A percentile compares a stretch with the other conserved stretches of the same genome.
phyloP scores from a whole-genome alignment of 768 basidiomycete genomes.

The Agaricus blazei region DNA sequence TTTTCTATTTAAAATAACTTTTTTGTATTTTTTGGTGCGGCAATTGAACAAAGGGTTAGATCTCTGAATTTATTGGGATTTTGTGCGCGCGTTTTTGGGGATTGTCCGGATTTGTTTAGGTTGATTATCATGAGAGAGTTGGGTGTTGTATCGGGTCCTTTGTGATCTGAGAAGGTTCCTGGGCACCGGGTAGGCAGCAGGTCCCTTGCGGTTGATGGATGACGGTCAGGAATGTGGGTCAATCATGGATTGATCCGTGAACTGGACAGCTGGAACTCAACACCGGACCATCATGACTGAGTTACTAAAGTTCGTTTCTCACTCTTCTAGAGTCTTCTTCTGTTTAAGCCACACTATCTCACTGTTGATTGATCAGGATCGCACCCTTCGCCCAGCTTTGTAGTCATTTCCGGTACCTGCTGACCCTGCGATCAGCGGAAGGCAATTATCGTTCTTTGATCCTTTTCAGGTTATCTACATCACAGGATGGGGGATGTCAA shows the following conservation, averaged over 20 bases:
- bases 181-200: not conserved
- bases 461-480: conserved; percentile 53
- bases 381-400: conserved; percentile 37
- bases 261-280: not conserved
- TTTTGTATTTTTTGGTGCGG: too few relatives aligned
- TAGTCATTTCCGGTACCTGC: conserved; percentile 54
- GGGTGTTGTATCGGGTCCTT: too few relatives aligned
- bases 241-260: not conserved
- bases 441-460: conserved; percentile 59
- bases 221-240: not conserved
- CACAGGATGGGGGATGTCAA: conserved; percentile 8
- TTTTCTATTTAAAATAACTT: not conserved
- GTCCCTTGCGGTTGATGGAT: not conserved
- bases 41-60: too few relatives aligned
- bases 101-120: too few relatives aligned
- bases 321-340: not conserved
- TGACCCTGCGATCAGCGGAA: conserved; percentile 55
- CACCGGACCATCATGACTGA: conserved; percentile 9
- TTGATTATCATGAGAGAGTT: too few relatives aligned
- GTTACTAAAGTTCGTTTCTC: conserved; percentile 19
- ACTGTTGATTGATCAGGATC: conserved; percentile 27
- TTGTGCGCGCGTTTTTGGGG: too few relatives aligned
- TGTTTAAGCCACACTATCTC: not conserved
- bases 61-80: too few relatives aligned
- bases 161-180: not conserved